Base-by-base conservation (phyloP, 164 flowering plant species). In the Vitis riparia region DNA sequence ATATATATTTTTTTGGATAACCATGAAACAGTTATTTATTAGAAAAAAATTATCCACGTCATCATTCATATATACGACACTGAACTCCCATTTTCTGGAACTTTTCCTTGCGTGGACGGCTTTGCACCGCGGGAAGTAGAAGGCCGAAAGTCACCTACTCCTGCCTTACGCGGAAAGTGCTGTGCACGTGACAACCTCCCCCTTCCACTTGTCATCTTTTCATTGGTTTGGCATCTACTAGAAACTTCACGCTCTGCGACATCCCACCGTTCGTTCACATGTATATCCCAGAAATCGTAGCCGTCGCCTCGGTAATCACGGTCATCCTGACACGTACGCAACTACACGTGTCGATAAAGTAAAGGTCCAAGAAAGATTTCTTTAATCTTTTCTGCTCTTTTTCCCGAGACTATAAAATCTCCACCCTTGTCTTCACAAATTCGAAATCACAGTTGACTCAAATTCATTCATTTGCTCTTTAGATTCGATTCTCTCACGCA, bases 251-350 rank as follows among this genome's bases (percentile, higher is more conserved):
- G 67, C 64, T 51, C 30, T 37, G 19, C 13, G 3, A 11, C 62
- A 67, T 66, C 61, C 6, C 61, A 44, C 71, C 76, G 71, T 61
- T 63, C 67, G 29, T 67, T 15, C 12, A 62, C 68, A 51, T 68
- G 32, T 50, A 64, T 2, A 5, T 23, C 66, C 66, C 66, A 55
- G 56, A 2, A 1, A 76, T 68, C 75, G 60, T 67, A 76, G 79
- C 75, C 75, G 66, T 63, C 59, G 65, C 69, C 65, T 68, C 17
- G 62, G 29, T 0, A 16, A 27, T 2, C 30, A 17, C 9, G 14
- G 27, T 2, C 27, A 23, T 23, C 27, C 17, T 37, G 66, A 60
- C 76, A 68, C 71, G 68, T 73, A 50, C 5, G 8, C 16, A 12
- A 0, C 10, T 57, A 16, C 72, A 76, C 79, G 75, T 68, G 79